Percentiles rank a stretch among this genome's conserved stretches.
Conservation (phyloP, 805 yeast species). For the Torulaspora gathmanii region DNA sequence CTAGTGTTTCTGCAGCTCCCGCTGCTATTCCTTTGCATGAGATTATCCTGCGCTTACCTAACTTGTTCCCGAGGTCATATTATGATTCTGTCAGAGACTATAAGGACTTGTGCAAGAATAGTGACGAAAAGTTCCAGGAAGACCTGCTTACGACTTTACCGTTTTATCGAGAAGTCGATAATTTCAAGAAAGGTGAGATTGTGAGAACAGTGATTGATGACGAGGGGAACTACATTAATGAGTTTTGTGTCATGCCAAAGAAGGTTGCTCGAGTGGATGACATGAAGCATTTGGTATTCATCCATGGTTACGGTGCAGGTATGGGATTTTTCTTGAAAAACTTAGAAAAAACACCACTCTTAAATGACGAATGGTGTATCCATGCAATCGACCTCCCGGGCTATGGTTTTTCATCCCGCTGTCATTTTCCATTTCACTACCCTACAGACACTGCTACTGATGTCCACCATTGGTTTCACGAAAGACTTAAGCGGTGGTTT, state of each 20-base stretch:
- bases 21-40: slow-evolving; percentile 58
- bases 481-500: slow-evolving; percentile 49
- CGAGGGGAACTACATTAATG: slow-evolving; percentile 63
- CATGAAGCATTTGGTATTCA: slow-evolving; percentile 55
- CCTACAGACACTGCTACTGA: slow-evolving; percentile 19
- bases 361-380: slow-evolving; percentile 54
- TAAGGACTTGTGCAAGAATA: slow-evolving; percentile 29
- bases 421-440: slow-evolving; percentile 48
- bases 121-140: slow-evolving; percentile 43
- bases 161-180: slow-evolving; percentile 40
- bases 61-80: slow-evolving; percentile 54
- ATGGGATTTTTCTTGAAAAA: slow-evolving; percentile 79
- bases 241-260: slow-evolving; percentile 57
- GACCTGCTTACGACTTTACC: slow-evolving; percentile 45
- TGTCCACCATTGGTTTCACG: slow-evolving; percentile 41
- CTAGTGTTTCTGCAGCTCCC: slow-evolving; percentile 53
- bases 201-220: slow-evolving; percentile 41
- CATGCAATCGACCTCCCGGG: slow-evolving; percentile 89
- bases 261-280: slow-evolving; percentile 23
- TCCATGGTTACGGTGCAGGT: slow-evolving; percentile 97
- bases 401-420: slow-evolving; percentile 84
- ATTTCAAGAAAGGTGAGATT: slow-evolving; percentile 27
- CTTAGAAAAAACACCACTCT: slow-evolving; percentile 47
- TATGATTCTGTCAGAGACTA: slow-evolving; percentile 53
- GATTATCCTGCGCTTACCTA: slow-evolving; percentile 40